A percentile compares a stretch with the other conserved stretches of the same genome.
These are phyloP conservation scores for Aspergillus eucalypticola DNA, from an alignment of 2,329 filamentous ascomycete species.

Conservation along the genomic window DNA sequence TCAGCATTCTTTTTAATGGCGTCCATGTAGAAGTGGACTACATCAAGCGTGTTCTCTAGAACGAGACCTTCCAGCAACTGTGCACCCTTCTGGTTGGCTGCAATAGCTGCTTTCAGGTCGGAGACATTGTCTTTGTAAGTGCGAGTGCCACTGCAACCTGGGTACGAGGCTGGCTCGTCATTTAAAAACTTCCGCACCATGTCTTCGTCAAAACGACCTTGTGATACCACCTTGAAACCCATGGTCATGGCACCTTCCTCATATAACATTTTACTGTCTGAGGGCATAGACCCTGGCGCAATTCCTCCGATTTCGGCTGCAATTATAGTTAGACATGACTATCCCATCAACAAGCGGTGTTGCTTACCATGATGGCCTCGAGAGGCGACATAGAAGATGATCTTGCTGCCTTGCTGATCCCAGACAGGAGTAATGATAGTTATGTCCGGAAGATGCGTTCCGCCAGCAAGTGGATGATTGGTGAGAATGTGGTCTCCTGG, in stretches of 20 bases:
- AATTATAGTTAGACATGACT: not conserved
- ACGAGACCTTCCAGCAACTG: not conserved
- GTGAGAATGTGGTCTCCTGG: constrained; percentile 79
- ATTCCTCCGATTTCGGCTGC: constrained; percentile 76
- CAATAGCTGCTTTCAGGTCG: not conserved
- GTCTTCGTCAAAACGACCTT: constrained; percentile 69
- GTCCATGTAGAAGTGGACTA: constrained; percentile 59
- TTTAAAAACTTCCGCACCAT: constrained; percentile 68
- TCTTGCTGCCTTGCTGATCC: constrained; percentile 60
- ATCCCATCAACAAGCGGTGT: too few relatives aligned
- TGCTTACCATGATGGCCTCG: constrained; percentile 67
- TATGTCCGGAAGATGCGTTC: constrained; percentile 81
- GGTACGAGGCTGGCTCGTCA: not conserved
- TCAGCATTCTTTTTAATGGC: constrained; percentile 82
- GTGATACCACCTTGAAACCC: not conserved
- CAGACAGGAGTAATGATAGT: constrained; percentile 78
- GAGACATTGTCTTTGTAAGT: not conserved
- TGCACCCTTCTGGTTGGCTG: not conserved
- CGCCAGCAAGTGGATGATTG: constrained; percentile 81
- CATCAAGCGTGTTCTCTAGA: not conserved
- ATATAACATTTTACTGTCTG: not conserved
- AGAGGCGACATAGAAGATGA: constrained; percentile 80
- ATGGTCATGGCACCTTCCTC: not conserved
- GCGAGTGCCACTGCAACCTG: not conserved
- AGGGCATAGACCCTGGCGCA: constrained; percentile 77